Percentiles rank a stretch among this genome's conserved stretches.
phyloP scores from a whole-genome alignment of 495 filamentous ascomycete genomes.

The Cercophora sp. region DNA sequence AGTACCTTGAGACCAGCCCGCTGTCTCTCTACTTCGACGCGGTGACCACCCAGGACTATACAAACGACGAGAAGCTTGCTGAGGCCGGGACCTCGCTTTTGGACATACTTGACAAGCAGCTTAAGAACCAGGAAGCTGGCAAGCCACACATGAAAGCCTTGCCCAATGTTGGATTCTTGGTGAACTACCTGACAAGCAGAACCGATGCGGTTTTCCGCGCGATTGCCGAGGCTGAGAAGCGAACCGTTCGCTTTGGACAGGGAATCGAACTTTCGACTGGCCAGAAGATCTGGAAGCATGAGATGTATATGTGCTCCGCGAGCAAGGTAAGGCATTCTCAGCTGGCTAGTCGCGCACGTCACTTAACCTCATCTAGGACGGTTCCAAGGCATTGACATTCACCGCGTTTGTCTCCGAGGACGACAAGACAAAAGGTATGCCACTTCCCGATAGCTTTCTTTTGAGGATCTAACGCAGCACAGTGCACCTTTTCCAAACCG shows the following conservation, averaged over 20 bases:
- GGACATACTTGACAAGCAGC: conserved; percentile 43
- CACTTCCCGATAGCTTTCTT: too few species aligned
- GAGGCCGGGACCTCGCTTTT: conserved; percentile 37
- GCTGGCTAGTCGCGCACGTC: not conserved
- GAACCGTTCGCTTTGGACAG: conserved; percentile 51
- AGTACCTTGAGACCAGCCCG: conserved; percentile 44
- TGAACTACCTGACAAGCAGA: conserved; percentile 37
- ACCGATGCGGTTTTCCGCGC: conserved; percentile 43
- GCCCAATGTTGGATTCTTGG: conserved; percentile 42
- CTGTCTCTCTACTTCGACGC: conserved; percentile 40
- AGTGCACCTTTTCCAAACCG: conserved; percentile 48
- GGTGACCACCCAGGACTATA: conserved; percentile 25
- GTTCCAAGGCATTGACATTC: conserved; percentile 25
- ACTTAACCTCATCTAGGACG: conserved; percentile 30
- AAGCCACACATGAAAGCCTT: conserved; percentile 36
- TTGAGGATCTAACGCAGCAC: too few species aligned
- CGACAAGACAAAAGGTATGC: conserved; percentile 24
- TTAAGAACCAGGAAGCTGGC: conserved; percentile 40
- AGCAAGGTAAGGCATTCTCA: conserved; percentile 23
- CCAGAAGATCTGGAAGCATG: conserved; percentile 34
- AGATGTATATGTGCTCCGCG: conserved; percentile 30
- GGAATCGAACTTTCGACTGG: conserved; percentile 34
- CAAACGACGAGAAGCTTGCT: conserved; percentile 28
- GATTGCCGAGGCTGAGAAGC: conserved; percentile 52
- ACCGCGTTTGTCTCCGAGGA: conserved; percentile 32